A percentile compares a stretch with the other conserved stretches of the same genome.
phyloP scores from a whole-genome alignment of 2,329 filamentous ascomycete species.

The Fusarium nanum region DNA sequence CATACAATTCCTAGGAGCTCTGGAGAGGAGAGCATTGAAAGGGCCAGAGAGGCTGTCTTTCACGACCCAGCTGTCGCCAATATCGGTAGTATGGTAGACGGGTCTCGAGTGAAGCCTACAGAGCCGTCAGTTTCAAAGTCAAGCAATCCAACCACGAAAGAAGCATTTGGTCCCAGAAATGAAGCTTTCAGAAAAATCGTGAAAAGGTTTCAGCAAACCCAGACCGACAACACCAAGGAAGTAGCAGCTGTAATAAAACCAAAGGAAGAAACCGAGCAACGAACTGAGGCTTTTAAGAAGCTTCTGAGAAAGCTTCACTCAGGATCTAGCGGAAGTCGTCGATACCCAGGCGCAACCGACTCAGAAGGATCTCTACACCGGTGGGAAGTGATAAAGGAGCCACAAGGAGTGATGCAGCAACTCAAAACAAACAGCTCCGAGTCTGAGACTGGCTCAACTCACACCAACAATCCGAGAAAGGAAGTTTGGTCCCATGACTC shows the following conservation, averaged over 20 bases:
- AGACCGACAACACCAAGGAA: not conserved
- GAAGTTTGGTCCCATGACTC: conserved; percentile 38
- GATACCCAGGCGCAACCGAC: not conserved
- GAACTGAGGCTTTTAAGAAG: conserved; percentile 44
- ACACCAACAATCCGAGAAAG: not conserved
- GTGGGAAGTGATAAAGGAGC: not conserved
- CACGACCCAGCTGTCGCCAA: conserved; percentile 33
- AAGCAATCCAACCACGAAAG: not conserved
- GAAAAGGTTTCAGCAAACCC: conserved; percentile 39
- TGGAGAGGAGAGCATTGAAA: not conserved
- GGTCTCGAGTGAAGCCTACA: not conserved
- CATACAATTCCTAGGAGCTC: not conserved
- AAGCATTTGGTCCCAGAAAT: conserved; percentile 24
- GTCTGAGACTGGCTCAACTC: conserved; percentile 11
- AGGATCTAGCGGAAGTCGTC: not conserved
- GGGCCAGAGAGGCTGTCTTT: conserved; percentile 31
- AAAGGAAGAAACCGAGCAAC: not conserved
- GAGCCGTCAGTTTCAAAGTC: not conserved
- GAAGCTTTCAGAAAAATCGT: conserved; percentile 46
- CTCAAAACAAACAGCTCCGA: conserved; percentile 11
- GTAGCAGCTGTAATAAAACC: not conserved
- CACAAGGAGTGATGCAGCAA: not conserved
- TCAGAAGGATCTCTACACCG: not conserved
- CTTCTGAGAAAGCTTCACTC: conserved; percentile 47
- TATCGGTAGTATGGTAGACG: conserved; percentile 5